phyloP scores from a whole-genome alignment of 2,329 filamentous ascomycete genomes.

The Aspergillus latus region DNA sequence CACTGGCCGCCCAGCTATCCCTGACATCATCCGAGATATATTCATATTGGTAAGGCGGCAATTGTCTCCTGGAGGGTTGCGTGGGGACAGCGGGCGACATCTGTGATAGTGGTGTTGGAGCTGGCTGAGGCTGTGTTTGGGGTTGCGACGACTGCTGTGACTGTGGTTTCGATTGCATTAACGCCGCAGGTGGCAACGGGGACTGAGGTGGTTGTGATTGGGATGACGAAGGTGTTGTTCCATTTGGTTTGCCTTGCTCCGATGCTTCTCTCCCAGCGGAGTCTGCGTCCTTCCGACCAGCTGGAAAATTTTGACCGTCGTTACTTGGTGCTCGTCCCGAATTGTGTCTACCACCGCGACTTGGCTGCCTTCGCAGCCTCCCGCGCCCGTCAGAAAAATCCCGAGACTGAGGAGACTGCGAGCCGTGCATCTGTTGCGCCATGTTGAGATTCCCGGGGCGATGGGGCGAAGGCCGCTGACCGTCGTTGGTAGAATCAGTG shows the following conservation, averaged over 20 bases:
- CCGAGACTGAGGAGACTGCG: constrained; percentile 35
- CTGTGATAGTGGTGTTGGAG: constrained; percentile 18
- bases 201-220: constrained; percentile 22
- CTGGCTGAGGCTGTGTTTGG: constrained; percentile 20
- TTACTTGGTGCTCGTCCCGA: constrained; percentile 36
- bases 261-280: constrained; percentile 28
- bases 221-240: constrained; percentile 22
- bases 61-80: constrained; percentile 23
- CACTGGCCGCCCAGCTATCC: constrained; percentile 65
- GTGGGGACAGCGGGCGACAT: constrained; percentile 16
- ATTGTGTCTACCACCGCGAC: constrained; percentile 41
- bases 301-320: constrained; percentile 37
- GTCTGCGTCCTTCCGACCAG: constrained; percentile 29
- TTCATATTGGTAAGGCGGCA: constrained; percentile 66
- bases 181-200: constrained; percentile 20
- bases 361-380: constrained; percentile 37
- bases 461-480: constrained; percentile 48
- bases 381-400: constrained; percentile 42
- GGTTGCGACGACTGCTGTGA: constrained; percentile 14
- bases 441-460: constrained; percentile 50
- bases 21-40: constrained; percentile 71
- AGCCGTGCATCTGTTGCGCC: constrained; percentile 51
- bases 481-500: constrained; percentile 43
- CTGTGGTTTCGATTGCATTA: constrained; percentile 20
- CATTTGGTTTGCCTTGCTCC: constrained; percentile 34